Conservation (phyloP, 345 rosid species). For the Clarkia xantiana region DNA sequence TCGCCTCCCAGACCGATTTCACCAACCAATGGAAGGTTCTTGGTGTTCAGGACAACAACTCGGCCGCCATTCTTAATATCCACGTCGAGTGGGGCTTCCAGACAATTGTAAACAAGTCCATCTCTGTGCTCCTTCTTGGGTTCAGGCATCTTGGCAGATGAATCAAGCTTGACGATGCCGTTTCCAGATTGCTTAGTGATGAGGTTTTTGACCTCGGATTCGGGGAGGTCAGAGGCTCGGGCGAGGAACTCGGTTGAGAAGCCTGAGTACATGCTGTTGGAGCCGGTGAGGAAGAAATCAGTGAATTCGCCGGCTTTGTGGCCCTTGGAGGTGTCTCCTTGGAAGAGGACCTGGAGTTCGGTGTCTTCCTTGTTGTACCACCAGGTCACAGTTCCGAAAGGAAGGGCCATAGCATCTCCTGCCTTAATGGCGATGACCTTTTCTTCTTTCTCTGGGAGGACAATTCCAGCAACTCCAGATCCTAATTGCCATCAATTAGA, state of each 20-base stretch:
- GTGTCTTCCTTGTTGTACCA: constrained; percentile 77
- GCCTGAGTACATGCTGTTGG: constrained; percentile 69
- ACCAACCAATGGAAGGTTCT: constrained; percentile 74
- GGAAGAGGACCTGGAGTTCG: constrained; percentile 55
- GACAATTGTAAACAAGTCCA: constrained; percentile 59
- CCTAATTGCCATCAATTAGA: constrained; percentile 20
- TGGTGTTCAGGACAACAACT: constrained; percentile 70
- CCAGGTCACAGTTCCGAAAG: constrained; percentile 88
- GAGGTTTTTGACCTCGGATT: constrained; percentile 29
- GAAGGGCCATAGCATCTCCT: constrained; percentile 85
- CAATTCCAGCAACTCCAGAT: constrained; percentile 65
- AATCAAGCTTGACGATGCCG: constrained; percentile 58
- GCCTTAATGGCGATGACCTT: constrained; percentile 61
- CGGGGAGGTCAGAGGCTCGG: constrained; percentile 59
- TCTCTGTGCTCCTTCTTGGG: constrained; percentile 39
- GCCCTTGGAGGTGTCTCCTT: constrained; percentile 70
- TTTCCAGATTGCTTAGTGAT: constrained; percentile 34
- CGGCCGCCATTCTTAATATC: constrained; percentile 67
- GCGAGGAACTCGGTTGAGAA: constrained; percentile 64
- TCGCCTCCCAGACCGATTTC: constrained; percentile 86
- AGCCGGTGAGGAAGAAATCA: constrained; percentile 59
- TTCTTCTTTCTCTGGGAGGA: constrained; percentile 81
- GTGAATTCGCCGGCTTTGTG: constrained; percentile 73
- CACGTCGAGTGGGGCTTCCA: constrained; percentile 75
- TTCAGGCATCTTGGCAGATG: constrained; percentile 35